Base-by-base conservation (phyloP, 1,284 basidiomycete species). In the Afroboletus lepidellus region DNA sequence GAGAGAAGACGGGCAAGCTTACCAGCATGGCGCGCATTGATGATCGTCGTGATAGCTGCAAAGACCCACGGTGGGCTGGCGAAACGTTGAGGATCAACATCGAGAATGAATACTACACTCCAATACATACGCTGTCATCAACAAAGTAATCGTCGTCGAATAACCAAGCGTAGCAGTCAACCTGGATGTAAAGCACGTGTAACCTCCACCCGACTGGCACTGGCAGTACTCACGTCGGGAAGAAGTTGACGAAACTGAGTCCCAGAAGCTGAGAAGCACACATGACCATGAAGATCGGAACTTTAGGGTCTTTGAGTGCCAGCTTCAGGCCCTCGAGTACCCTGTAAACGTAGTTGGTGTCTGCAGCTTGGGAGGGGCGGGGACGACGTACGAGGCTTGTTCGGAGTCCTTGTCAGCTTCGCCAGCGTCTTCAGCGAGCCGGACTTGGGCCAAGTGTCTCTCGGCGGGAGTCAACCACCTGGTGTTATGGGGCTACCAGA, bases 201-300 rank as follows among this genome's bases (percentile, higher is more conserved):
- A 5, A 45, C 32, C 11, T 44, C 13, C 3, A n/a, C n/a, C n/a
- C n/a, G n/a, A n/a, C n/a, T n/a, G n/a, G n/a, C n/a, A n/a, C n/a
- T n/a, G n/a, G n/a, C n/a, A n/a, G n/a, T 36, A 69, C 77, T 48
- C 58, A 84, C 81, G 84, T 86, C 15, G 83, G 84, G 72, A 88
- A 90, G 74, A 87, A 90, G 15, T 30, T 30, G 29, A 13, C 15
- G 11, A 30, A 30, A 11, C 29, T 30, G 9, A 13, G 11, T 2
- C 29, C 29, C 15, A 30, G 12, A 13, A 9, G 12, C 2, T 13
- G 29, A 13, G 29, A 30, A 30, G 12, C 11, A 13, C 29, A 30
- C 29, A 30, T 30, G 9, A 30, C 11, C 29, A 30, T 30, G 1
- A 30, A 30, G 57, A 88, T 64, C 23, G 67, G 70, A 1, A 87